Conservation (phyloP, 768 basidiomycete genomes). For the Trametes cubensis region DNA sequence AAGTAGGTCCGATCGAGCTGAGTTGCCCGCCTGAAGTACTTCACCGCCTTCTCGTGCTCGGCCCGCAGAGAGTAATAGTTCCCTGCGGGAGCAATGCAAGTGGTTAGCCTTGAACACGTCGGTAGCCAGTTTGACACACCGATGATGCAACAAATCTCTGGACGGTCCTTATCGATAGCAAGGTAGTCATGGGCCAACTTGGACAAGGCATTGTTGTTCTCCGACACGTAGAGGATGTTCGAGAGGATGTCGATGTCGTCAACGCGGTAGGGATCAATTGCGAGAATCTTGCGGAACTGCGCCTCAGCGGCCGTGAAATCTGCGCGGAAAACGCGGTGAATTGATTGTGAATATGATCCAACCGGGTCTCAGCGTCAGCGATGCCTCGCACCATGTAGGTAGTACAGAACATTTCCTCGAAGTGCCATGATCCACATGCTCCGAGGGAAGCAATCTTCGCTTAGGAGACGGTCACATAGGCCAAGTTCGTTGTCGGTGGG, state of each 20-base stretch:
- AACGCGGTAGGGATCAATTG: slow-evolving; percentile 82
- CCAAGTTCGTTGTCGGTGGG: slow-evolving; percentile 85
- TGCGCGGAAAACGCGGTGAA: slow-evolving; percentile 36
- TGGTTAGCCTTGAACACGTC: not conserved
- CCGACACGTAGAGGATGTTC: slow-evolving; percentile 95
- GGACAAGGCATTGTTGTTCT: slow-evolving; percentile 85
- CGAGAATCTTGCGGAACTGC: slow-evolving; percentile 83
- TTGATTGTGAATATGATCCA: not conserved
- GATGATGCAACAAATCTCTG: slow-evolving; percentile 94
- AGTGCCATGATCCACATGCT: slow-evolving; percentile 87
- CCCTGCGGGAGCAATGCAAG: slow-evolving; percentile 50
- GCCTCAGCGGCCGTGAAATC: slow-evolving; percentile 86
- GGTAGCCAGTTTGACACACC: slow-evolving; percentile 53
- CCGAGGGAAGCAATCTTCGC: slow-evolving; percentile 71
- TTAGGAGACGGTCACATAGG: slow-evolving; percentile 77
- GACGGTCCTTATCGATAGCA: slow-evolving; percentile 86
- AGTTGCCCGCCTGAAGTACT: slow-evolving; percentile 93
- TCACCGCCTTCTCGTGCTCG: slow-evolving; percentile 95
- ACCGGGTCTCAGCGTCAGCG: not conserved
- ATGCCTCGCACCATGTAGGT: slow-evolving; percentile 75
- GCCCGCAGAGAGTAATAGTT: slow-evolving; percentile 94
- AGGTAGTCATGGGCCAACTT: slow-evolving; percentile 91
- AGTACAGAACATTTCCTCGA: slow-evolving; percentile 85
- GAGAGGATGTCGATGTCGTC: slow-evolving; percentile 97
- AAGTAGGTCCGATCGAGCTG: slow-evolving; percentile 93